A percentile compares a stretch with the other conserved stretches of the same genome.
These are phyloP conservation scores for Fusarium solani-melongenae DNA, from an alignment of 2,329 filamentous ascomycete species.

Conservation along the genomic window DNA sequence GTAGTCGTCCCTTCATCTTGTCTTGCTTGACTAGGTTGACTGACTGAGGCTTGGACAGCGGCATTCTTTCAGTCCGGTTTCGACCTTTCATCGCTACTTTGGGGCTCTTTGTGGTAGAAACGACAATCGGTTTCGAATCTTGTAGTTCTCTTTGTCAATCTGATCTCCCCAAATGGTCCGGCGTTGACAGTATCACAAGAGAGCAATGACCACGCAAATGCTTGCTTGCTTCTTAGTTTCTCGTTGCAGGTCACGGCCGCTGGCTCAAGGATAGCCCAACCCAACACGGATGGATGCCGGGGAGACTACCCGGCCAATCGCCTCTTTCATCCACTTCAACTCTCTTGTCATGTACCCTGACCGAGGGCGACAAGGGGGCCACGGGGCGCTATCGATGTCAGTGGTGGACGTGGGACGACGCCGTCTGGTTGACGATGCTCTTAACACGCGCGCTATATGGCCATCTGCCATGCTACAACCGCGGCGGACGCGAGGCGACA, in stretches of 20 bases:
- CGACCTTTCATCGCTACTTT: background rate
- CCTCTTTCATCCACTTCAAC: background rate
- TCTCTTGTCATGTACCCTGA: constrained; percentile 22
- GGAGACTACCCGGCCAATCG: constrained; percentile 24
- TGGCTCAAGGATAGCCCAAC: constrained; percentile 10
- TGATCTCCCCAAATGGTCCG: background rate
- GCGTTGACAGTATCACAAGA: background rate
- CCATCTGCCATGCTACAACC: background rate
- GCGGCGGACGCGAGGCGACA: background rate
- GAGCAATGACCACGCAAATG: constrained; percentile 7
- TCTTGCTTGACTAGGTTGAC: constrained; percentile 1
- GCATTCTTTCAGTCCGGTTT: constrained; percentile 13
- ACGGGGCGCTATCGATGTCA: constrained; percentile 23
- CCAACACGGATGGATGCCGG: constrained; percentile 23
- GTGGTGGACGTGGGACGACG: constrained; percentile 14
- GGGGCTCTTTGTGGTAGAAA: background rate
- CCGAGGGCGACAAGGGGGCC: constrained; percentile 6
- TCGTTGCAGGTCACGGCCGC: background rate
- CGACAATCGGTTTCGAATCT: background rate
- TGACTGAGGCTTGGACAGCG: background rate
- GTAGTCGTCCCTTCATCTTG: constrained; percentile 1
- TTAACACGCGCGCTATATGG: constrained; percentile 13
- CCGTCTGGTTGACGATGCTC: constrained; percentile 13
- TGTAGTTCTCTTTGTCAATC: background rate
- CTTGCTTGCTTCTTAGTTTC: background rate